Evolutionary conservation across 139 green algal species (phyloP).

Genomic region (Tetraselmis striata): DNA sequence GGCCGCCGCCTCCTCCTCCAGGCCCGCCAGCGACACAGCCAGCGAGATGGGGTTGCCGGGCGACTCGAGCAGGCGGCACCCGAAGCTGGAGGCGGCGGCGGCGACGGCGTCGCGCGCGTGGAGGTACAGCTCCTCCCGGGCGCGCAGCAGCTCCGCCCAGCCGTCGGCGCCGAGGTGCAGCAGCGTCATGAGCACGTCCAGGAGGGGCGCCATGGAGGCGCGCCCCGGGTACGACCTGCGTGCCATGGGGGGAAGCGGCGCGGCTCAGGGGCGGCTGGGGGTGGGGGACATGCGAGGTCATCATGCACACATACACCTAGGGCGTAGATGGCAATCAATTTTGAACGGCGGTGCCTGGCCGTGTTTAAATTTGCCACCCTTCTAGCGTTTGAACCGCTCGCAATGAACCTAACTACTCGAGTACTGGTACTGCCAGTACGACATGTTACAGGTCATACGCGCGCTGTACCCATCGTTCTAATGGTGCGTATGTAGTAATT

Average conservation of each 20-base stretch:
- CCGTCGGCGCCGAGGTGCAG: constrained; percentile 72
- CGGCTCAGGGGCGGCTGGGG: no score
- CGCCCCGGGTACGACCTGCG: constrained; percentile 73
- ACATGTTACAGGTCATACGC: no score
- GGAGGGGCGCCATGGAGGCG: constrained; percentile 56
- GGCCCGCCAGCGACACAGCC: constrained; percentile 62
- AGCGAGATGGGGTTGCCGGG: constrained; percentile 87
- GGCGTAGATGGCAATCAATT: no score
- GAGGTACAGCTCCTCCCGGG: constrained; percentile 54
- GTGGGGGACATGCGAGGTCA: background rate
- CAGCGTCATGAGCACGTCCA: constrained; percentile 93
- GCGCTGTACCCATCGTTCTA: no score
- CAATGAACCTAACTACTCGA: no score
- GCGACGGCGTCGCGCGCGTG: background rate
- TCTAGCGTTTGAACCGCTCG: no score
- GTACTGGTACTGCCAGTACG: no score
- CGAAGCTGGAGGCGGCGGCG: background rate
- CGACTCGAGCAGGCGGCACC: constrained; percentile 70
- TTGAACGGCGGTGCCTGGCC: no score
- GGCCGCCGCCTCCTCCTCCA: background rate
- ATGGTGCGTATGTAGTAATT: no score
- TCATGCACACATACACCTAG: background rate
- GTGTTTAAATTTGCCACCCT: no score
- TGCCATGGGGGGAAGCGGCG: no score
- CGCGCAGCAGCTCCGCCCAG: constrained; percentile 42